Evolutionary conservation across 2,329 filamentous ascomycete genomes (phyloP).

Genomic region (Alternaria sp.): DNA sequence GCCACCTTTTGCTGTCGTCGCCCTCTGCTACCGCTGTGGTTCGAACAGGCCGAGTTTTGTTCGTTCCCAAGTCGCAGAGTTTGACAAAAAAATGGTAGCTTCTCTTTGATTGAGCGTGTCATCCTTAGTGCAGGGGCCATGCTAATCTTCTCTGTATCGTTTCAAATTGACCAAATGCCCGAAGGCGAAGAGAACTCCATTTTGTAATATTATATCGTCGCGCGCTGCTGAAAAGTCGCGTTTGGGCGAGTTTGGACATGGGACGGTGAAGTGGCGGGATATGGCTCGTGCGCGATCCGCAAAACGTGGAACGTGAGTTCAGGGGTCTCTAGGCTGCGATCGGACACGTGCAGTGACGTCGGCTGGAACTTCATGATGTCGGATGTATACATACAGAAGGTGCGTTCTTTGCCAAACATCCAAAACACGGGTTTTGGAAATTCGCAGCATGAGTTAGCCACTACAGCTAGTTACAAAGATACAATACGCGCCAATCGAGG

Average conservation of each 20-base stretch:
- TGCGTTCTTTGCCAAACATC: too few species aligned
- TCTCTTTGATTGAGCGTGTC: constrained; percentile 63
- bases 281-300: background rate
- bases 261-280: background rate
- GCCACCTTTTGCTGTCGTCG: background rate
- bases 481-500: too few species aligned
- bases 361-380: background rate
- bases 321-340: background rate
- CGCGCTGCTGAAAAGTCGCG: background rate
- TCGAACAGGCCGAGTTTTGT: background rate
- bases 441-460: too few species aligned
- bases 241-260: background rate
- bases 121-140: constrained; percentile 83
- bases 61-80: too few species aligned
- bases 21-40: background rate
- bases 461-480: too few species aligned
- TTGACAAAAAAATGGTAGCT: constrained; percentile 43
- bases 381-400: too few species aligned
- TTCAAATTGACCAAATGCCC: constrained; percentile 37
- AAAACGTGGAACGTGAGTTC: background rate
- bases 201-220: rapidly evolving
- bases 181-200: constrained; percentile 13
- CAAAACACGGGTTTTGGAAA: too few species aligned
- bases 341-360: background rate
- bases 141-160: constrained; percentile 50